Conservation (phyloP, 2,329 filamentous ascomycete genomes). For the Chalaropsis thielavioides region DNA sequence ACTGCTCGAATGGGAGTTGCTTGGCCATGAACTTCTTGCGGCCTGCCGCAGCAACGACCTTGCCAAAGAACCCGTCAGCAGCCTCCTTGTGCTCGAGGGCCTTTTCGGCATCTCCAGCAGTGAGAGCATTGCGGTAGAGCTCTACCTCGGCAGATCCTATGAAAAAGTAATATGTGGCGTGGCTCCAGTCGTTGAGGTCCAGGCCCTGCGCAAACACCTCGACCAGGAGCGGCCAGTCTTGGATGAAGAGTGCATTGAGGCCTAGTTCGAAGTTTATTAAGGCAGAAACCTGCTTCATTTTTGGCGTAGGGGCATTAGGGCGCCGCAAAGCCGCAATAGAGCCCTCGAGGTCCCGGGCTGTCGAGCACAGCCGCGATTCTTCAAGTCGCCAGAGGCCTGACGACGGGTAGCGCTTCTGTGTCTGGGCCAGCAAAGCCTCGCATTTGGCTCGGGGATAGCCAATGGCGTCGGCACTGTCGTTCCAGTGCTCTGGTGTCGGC, state of each 20-base stretch:
- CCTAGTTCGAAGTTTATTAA: slow-evolving; percentile 75
- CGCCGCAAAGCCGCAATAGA: slow-evolving; percentile 48
- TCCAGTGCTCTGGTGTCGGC: slow-evolving; percentile 42
- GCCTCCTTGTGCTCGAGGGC: slow-evolving; percentile 44
- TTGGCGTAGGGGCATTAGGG: slow-evolving; percentile 42
- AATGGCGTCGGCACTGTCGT: slow-evolving; percentile 42
- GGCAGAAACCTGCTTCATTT: slow-evolving; percentile 78
- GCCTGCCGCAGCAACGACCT: slow-evolving; percentile 58
- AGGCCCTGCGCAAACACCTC: slow-evolving; percentile 60
- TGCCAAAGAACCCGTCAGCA: slow-evolving; percentile 56
- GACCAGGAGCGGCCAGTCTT: slow-evolving; percentile 61
- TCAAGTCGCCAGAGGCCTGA: slow-evolving; percentile 79
- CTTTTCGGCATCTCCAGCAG: slow-evolving; percentile 25
- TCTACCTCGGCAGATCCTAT: slow-evolving; percentile 66
- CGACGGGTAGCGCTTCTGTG: slow-evolving; percentile 66
- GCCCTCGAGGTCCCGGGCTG: slow-evolving; percentile 48
- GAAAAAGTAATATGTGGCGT: slow-evolving; percentile 79
- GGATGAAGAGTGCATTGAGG: slow-evolving; percentile 62
- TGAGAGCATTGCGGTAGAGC: slow-evolving; percentile 52
- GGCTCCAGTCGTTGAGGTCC: slow-evolving; percentile 81
- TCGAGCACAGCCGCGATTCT: slow-evolving; percentile 62
- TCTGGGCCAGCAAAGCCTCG: slow-evolving; percentile 50
- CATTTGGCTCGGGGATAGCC: slow-evolving; percentile 61
- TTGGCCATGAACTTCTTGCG: slow-evolving; percentile 83
- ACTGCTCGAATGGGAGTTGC: slow-evolving; percentile 79